phyloP scores from a whole-genome alignment of 331 rosid genomes.

The Spiraea crenata region DNA sequence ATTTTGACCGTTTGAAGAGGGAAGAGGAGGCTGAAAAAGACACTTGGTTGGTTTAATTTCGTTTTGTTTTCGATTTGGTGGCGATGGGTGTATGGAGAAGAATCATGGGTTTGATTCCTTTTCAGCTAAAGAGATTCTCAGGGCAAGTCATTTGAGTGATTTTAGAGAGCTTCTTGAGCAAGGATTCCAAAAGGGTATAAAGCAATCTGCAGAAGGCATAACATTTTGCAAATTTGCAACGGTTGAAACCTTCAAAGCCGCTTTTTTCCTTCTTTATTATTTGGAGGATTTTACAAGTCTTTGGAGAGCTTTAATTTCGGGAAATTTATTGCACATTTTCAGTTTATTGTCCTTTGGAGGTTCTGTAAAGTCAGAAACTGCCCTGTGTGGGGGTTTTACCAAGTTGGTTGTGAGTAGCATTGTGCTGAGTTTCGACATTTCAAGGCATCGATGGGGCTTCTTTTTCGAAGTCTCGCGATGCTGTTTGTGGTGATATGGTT shows the following conservation, averaged over 20 bases:
- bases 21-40: constrained; percentile 14
- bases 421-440: constrained; percentile 36
- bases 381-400: constrained; percentile 14
- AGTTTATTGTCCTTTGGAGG: constrained; percentile 28
- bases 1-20: constrained; percentile 34
- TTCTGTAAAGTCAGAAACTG: neutral
- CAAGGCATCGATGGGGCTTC: constrained; percentile 63
- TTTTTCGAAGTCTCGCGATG: constrained; percentile 44
- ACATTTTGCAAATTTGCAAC: constrained; percentile 31
- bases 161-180: constrained; percentile 37
- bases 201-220: constrained; percentile 23
- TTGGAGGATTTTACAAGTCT: constrained; percentile 23
- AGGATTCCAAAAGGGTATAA: constrained; percentile 46
- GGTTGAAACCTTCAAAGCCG: constrained; percentile 70
- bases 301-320: constrained; percentile 17
- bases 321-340: constrained; percentile 33
- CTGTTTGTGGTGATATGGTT: constrained; percentile 41
- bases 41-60: constrained; percentile 21
- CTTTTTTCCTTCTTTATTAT: constrained; percentile 43
- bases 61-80: constrained; percentile 10
- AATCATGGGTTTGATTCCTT: constrained; percentile 30
- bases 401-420: constrained; percentile 22
- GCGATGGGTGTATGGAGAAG: constrained; percentile 23
- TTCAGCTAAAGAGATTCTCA: constrained; percentile 39
- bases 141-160: constrained; percentile 22